A percentile compares a stretch with the other conserved stretches of the same genome.
These are phyloP conservation scores for Fraxinus baroniana DNA, from an alignment of 305 asterid genomes.

Conservation along the genomic window DNA sequence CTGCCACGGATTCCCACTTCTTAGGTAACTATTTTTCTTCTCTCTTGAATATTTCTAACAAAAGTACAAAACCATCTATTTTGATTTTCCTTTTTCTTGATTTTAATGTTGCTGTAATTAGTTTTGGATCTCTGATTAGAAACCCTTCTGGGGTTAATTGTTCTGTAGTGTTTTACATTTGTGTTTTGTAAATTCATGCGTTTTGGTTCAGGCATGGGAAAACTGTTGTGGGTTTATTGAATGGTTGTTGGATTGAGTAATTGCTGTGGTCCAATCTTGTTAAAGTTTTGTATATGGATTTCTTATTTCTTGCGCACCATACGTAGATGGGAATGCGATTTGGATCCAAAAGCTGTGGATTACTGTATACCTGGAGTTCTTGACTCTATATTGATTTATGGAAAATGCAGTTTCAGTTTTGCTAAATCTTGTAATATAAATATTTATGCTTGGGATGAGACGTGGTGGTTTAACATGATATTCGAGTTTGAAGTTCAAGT, in stretches of 20 bases:
- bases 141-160: background rate
- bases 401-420: background rate
- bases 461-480: background rate
- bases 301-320: background rate
- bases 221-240: background rate
- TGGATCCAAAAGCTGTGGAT: background rate
- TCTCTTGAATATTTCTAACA: background rate
- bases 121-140: background rate
- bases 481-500: background rate
- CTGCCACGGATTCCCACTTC: constrained; percentile 13
- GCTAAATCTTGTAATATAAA: background rate
- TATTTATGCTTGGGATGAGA: background rate
- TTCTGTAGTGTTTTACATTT: constrained; percentile 15
- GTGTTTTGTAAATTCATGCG: background rate
- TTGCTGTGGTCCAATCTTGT: background rate
- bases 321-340: background rate
- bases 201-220: background rate
- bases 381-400: background rate
- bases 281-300: background rate
- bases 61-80: background rate
- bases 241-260: constrained; percentile 8
- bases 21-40: constrained; percentile 26
- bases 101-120: background rate
- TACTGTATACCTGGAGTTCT: background rate
- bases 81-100: background rate